These are phyloP conservation scores for Neurospora tetrasperma DNA, from an alignment of 495 filamentous ascomycete species.

Conservation along the genomic window DNA sequence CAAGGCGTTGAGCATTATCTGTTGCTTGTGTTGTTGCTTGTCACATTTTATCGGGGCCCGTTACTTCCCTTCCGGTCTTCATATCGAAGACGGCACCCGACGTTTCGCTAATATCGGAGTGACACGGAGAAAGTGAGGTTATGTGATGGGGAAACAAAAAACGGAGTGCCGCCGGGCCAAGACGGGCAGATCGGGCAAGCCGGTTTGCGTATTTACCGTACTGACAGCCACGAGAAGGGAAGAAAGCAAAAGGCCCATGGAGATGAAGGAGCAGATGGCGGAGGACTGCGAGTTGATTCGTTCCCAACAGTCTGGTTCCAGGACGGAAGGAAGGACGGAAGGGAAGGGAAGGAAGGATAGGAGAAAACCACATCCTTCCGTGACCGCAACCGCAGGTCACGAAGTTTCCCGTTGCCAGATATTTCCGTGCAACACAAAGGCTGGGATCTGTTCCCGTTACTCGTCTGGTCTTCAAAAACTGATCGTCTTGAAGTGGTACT, in stretches of 20 bases:
- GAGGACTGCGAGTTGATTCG: slow-evolving; percentile 1
- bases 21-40: neutral
- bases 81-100: neutral
- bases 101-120: neutral
- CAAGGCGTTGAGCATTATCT: neutral
- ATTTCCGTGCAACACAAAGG: neutral
- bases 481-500: neutral
- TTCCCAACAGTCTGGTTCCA: slow-evolving; percentile 9
- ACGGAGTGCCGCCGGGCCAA: neutral
- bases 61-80: neutral
- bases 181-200: neutral
- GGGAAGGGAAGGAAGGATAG: neutral
- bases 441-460: neutral
- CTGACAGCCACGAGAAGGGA: neutral
- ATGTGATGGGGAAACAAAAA: neutral
- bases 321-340: neutral
- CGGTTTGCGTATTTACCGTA: neutral
- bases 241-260: neutral
- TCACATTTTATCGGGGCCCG: neutral
- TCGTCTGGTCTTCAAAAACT: no score
- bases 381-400: neutral
- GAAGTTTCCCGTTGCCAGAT: neutral
- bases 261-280: neutral
- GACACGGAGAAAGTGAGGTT: neutral
- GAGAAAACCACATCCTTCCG: neutral